A percentile compares a stretch with the other conserved stretches of the same genome.
These are phyloP conservation scores for Phoma sp. DNA, from an alignment of 2,329 filamentous ascomycete species.

Conservation along the genomic window DNA sequence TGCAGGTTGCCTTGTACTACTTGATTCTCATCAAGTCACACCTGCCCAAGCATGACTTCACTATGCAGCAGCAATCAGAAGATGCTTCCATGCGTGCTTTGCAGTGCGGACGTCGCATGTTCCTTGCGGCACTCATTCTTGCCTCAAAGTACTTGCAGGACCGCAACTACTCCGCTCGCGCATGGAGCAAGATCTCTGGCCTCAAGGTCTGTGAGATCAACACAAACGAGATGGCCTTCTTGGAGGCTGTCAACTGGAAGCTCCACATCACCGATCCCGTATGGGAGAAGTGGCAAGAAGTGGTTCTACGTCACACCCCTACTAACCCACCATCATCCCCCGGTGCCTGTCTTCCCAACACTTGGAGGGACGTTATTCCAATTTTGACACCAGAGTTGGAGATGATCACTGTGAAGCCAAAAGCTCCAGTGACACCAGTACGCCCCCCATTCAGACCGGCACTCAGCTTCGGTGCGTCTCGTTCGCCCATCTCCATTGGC, in stretches of 20 bases:
- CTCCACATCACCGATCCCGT: slow-evolving; percentile 89
- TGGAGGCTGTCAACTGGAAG: slow-evolving; percentile 90
- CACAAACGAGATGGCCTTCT: slow-evolving; percentile 92
- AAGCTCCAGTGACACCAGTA: slow-evolving; percentile 38
- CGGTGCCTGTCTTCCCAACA: slow-evolving; percentile 47
- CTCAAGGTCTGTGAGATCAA: slow-evolving; percentile 93
- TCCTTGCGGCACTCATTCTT: slow-evolving; percentile 90
- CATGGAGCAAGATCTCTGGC: slow-evolving; percentile 99
- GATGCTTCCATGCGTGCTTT: slow-evolving; percentile 80
- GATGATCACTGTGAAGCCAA: slow-evolving; percentile 51
- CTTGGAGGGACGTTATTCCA: slow-evolving; percentile 61
- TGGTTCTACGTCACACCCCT: slow-evolving; percentile 85
- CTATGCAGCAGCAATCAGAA: slow-evolving; percentile 76
- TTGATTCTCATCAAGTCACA: slow-evolving; percentile 91
- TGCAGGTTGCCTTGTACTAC: slow-evolving; percentile 97
- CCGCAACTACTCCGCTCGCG: slow-evolving; percentile 94
- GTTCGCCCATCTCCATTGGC: slow-evolving; percentile 32
- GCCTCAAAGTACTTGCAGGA: slow-evolving; percentile 99
- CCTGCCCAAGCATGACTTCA: slow-evolving; percentile 83
- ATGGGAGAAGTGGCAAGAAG: slow-evolving; percentile 93
- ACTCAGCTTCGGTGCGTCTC: slow-evolving; percentile 31
- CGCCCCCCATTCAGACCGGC: slow-evolving; percentile 35
- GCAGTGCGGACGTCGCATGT: slow-evolving; percentile 97
- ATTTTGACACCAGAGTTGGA: slow-evolving; percentile 65
- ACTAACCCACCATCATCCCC: slow-evolving; percentile 53